Evolutionary conservation across 345 rosid genomes (phyloP), one percentile per base, ranked within the genome.

Genomic region (Rubroshorea leprosula): DNA sequence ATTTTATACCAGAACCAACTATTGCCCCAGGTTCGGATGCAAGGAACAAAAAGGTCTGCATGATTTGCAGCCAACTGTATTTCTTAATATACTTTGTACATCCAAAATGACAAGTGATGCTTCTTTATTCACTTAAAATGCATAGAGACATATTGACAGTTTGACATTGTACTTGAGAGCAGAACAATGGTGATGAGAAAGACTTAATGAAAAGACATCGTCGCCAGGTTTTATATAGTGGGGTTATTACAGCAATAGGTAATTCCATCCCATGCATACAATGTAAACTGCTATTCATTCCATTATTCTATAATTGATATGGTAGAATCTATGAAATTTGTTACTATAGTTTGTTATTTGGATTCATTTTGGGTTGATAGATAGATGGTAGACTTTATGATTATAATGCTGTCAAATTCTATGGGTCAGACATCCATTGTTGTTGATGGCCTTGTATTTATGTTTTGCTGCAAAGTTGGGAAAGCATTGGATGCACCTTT

Each of bases 181-280:
- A 92, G 96, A 83, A 73, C 62, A 71, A 60, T 57, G 80, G 72
- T 46, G 91, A 83, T 61, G 79, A 83, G 19, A 92, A 92, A 66
- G 97, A 92, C 73, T 52, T 75, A 27, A 78, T 83, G 78, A 92
- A 84, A 80, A 92, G 83, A 85, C 93, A 79, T 57, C 93, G 91
- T 21, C 86, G 82, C 5, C 97, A 92, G 76, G 98, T 92, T 61
- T 71, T 92, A 24, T 89, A 78, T 50, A 92, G 97, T 65, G 98
- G 98, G 57, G 79, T 92, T 50, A 63, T 92, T 66, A 92, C 98
- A 51, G 97, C 99, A 68, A 75, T 93, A 61, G 99, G 98, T 86
- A 74, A 70, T 67, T 38, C 60, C 64, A 58, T 53, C 31, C 55
- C 54, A 2, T 64, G 52, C 19, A 41, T 45, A 39, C 41, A 16